Base-by-base conservation (phyloP, 805 yeast genomes). In the Metschnikowia vanudenii region DNA sequence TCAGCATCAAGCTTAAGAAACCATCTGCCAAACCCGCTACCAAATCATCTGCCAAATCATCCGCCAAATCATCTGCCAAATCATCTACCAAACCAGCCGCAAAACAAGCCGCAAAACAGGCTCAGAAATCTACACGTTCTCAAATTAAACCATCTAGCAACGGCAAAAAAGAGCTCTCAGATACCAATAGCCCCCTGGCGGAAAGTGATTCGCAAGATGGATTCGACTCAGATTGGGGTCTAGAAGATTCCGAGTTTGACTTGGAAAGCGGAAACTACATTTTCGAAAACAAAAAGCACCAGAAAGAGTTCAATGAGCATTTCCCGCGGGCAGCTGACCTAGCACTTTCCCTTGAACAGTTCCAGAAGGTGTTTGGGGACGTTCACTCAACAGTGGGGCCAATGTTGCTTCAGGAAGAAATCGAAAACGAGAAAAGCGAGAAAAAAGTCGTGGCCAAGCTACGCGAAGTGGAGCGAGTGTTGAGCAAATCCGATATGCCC, bases 221-320 rank as follows among this genome's bases (percentile, higher is more conserved):
- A 28, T 45, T 51, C 39, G 58, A 52, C 51, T 59, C 70, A 7
- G 77, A 72, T 57, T 72, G 77, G 77, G 77, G 77, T 6, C 47
- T 71, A 13, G 75, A 69, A 12, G 73, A 66, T n/a, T 46, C 58
- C 12, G 56, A 48, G 3, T 66, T 56, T 44, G 49, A 55, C 41
- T 43, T 29, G 35, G 53, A 66, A 36, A 69, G 67, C 43, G 60
- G 66, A n/a, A 63, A 71, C 53, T 70, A 61, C 51, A 66, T 72
- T 3, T 72, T 62, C 49, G 71, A 68, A 10, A 54, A 61, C 30
- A 60, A 57, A 37, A 43, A 54, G 20, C 65, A 67, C 20, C 74
- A 72, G 50, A 46, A 37, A 3, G 37, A 56, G 30, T 64, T 68
- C 33, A 51, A 47, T 14, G 42, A 49, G 2, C 53, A 55, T 8